These are phyloP conservation scores for Calonectria pauciramosa DNA, from an alignment of 2,329 filamentous ascomycete species.

Conservation along the genomic window DNA sequence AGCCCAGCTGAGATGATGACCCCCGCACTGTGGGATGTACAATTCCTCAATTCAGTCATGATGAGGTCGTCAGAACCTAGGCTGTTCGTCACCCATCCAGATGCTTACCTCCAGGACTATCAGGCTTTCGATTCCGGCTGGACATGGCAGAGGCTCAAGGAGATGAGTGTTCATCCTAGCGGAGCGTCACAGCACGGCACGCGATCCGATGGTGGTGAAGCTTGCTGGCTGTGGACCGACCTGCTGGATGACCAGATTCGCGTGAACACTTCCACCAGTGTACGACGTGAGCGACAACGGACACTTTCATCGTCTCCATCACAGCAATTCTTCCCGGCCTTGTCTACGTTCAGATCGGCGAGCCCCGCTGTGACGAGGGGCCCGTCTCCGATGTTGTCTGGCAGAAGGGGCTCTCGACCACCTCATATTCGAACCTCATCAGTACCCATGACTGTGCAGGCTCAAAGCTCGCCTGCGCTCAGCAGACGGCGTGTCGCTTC, in stretches of 20 bases:
- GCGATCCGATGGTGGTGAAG: slow-evolving; percentile 67
- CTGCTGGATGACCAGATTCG: slow-evolving; percentile 71
- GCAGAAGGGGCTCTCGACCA: slow-evolving; percentile 60
- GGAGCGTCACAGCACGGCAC: slow-evolving; percentile 42
- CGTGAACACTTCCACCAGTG: slow-evolving; percentile 57
- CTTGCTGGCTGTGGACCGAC: slow-evolving; percentile 75
- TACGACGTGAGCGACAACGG: slow-evolving; percentile 57
- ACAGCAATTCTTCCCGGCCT: slow-evolving; percentile 46
- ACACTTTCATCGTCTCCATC: slow-evolving; percentile 57
- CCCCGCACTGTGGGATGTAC: slow-evolving; percentile 77
- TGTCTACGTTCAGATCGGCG: slow-evolving; percentile 45
- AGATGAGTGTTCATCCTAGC: slow-evolving; percentile 68
- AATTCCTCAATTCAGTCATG: slow-evolving; percentile 78
- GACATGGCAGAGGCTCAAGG: slow-evolving; percentile 79
- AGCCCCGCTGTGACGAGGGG: slow-evolving; percentile 53
- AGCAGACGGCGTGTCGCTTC: slow-evolving; percentile 63
- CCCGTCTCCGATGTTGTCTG: slow-evolving; percentile 56
- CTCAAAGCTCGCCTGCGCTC: slow-evolving; percentile 55
- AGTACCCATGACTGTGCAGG: slow-evolving; percentile 59
- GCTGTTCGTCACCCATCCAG: slow-evolving; percentile 81
- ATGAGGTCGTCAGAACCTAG: slow-evolving; percentile 79
- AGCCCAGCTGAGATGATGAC: slow-evolving; percentile 80
- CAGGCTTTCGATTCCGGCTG: slow-evolving; percentile 68
- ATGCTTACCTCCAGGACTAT: slow-evolving; percentile 78
- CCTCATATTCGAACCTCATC: slow-evolving; percentile 67